These are phyloP conservation scores for Vaccinium macrocarpon DNA, from an alignment of 148 eudicot species.

Conservation along the genomic window DNA sequence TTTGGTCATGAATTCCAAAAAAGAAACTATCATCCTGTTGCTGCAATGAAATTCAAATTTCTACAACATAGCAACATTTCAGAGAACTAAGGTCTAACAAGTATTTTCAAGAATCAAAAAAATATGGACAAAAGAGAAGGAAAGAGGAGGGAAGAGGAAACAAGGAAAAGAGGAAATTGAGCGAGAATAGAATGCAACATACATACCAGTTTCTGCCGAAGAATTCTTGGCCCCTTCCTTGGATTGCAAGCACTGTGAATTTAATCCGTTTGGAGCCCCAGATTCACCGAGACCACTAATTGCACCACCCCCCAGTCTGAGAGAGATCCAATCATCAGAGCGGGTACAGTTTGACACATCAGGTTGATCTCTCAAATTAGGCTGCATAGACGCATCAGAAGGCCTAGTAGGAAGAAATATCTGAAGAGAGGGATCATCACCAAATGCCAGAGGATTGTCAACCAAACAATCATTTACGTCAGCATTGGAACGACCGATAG, in stretches of 20 bases:
- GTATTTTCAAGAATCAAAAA: neutral
- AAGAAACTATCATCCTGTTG: neutral
- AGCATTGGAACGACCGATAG: slow-evolving; percentile 39
- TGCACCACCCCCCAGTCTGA: slow-evolving; percentile 76
- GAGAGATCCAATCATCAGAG: slow-evolving; percentile 90
- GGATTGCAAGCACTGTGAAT: slow-evolving; percentile 37
- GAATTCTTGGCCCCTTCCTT: slow-evolving; percentile 49
- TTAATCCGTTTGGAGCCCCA: slow-evolving; percentile 35
- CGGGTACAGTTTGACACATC: slow-evolving; percentile 51
- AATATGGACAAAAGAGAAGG: neutral
- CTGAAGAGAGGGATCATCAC: slow-evolving; percentile 89
- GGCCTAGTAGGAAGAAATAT: slow-evolving; percentile 91
- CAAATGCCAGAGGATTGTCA: slow-evolving; percentile 72
- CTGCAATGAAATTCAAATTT: neutral
- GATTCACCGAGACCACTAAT: slow-evolving; percentile 37
- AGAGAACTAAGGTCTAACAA: neutral
- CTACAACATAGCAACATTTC: neutral
- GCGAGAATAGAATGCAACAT: neutral
- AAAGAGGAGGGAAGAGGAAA: neutral
- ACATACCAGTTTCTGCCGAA: slow-evolving; percentile 61
- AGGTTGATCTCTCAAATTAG: slow-evolving; percentile 49
- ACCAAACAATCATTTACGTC: slow-evolving; percentile 62
- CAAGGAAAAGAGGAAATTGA: neutral
- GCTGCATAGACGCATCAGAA: slow-evolving; percentile 44
- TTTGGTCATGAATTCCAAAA: neutral